Conservation (phyloP, 345 rosid species). For the Erodium maritimum region DNA sequence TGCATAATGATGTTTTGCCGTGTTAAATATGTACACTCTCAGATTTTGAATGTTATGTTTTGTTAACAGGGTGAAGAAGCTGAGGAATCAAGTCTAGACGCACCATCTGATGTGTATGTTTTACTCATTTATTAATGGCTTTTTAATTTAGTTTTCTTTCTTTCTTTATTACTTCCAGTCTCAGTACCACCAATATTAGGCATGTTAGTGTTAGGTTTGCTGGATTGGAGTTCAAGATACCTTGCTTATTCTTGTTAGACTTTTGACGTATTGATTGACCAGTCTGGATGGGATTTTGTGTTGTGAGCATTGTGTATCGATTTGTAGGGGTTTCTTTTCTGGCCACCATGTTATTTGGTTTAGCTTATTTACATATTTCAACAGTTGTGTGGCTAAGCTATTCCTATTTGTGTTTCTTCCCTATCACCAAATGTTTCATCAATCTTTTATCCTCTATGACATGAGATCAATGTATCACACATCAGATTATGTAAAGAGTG, state of each 20-base stretch:
- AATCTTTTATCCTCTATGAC: neutral
- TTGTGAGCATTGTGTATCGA: neutral
- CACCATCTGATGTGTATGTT: conserved; percentile 55
- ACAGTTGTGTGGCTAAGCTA: neutral
- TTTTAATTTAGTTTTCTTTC: neutral
- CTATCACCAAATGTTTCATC: neutral
- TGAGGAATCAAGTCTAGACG: conserved; percentile 27
- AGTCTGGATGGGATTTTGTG: neutral
- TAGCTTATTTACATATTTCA: neutral
- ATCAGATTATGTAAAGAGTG: neutral
- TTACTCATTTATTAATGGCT: neutral
- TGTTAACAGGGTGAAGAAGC: conserved; percentile 43
- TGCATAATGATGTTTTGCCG: neutral
- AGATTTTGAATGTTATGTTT: conserved; percentile 13
- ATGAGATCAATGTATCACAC: neutral
- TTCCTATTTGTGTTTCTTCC: neutral
- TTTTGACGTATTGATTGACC: too few relatives aligned
- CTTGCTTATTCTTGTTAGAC: too few relatives aligned
- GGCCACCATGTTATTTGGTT: neutral
- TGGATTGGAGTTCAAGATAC: too few relatives aligned
- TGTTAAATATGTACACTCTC: conserved; percentile 2
- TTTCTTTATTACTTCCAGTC: neutral
- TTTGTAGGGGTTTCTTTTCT: neutral
- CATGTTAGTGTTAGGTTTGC: too few relatives aligned
- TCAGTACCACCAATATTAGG: neutral